phyloP scores from a whole-genome alignment of 164 flowering plant species.

The Vitis riparia region DNA sequence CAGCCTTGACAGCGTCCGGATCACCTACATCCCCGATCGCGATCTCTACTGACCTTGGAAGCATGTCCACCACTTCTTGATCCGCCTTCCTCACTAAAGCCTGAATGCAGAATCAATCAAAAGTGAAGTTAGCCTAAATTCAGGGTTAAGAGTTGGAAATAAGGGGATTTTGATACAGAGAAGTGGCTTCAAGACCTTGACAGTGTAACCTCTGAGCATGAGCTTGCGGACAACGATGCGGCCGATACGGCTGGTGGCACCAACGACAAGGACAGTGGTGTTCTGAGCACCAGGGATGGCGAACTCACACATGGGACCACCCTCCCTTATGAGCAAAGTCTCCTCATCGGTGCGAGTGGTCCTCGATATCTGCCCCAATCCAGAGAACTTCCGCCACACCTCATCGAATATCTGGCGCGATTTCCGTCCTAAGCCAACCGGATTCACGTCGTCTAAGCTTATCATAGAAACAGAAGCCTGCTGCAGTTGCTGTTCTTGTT shows the following conservation, averaged over 20 bases:
- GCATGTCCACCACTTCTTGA: conserved; percentile 65
- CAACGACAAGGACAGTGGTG: conserved; percentile 86
- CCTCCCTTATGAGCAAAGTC: conserved; percentile 54
- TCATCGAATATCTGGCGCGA: conserved; percentile 90
- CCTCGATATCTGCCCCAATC: conserved; percentile 89
- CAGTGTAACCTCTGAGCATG: conserved; percentile 91
- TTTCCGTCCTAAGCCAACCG: conserved; percentile 86
- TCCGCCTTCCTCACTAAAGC: conserved; percentile 84
- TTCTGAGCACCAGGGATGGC: conserved; percentile 92
- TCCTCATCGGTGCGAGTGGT: conserved; percentile 57
- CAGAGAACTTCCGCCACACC: conserved; percentile 91
- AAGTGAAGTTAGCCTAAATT: not conserved
- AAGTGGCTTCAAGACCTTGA: conserved; percentile 52
- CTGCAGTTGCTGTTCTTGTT: conserved; percentile 12
- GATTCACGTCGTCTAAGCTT: conserved; percentile 70
- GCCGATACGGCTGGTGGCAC: conserved; percentile 91
- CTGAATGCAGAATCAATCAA: conserved; percentile 25
- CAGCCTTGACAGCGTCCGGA: conserved; percentile 57
- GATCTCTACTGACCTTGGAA: conserved; percentile 87
- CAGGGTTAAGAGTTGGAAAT: not conserved
- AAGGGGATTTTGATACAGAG: too few species aligned
- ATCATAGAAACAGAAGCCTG: conserved; percentile 19
- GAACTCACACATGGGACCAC: conserved; percentile 92
- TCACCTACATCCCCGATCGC: conserved; percentile 98
- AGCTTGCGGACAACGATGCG: conserved; percentile 84